Conservation (phyloP, 139 green algal species). For the Gonium pectorale region DNA sequence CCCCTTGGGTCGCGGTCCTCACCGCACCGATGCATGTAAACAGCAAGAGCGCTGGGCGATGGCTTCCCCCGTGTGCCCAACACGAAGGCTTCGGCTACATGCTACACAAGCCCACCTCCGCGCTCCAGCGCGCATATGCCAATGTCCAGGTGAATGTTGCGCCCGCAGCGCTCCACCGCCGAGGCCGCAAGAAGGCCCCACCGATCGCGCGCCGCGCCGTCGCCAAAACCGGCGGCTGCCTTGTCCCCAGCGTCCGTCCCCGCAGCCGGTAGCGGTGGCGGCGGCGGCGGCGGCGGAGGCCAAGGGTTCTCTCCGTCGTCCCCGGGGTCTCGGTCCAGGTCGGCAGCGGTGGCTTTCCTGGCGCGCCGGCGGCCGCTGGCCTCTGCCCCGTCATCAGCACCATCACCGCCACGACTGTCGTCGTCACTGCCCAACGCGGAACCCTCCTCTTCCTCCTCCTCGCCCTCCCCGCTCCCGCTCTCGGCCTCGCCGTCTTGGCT, state of each 20-base stretch:
- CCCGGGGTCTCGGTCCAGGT: slow-evolving; percentile 8
- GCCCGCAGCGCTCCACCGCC: not conserved
- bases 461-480: slow-evolving; percentile 36
- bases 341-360: not conserved
- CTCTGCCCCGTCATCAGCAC: not conserved
- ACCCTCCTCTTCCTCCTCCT: slow-evolving; percentile 39
- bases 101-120: slow-evolving; percentile 27
- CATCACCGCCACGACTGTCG: too few relatives aligned
- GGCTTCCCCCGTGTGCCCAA: too few relatives aligned
- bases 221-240: not conserved
- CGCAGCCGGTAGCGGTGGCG: not conserved
- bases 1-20: too few relatives aligned
- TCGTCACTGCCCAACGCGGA: not conserved
- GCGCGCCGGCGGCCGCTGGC: not conserved
- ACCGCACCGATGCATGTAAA: too few relatives aligned
- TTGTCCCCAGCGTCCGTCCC: not conserved
- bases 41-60: too few relatives aligned
- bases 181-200: not conserved
- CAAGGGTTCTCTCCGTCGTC: not conserved
- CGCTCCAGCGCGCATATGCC: slow-evolving; percentile 66
- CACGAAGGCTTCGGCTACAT: too few relatives aligned
- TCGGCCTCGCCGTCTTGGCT: too few relatives aligned
- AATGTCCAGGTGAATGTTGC: slow-evolving; percentile 78
- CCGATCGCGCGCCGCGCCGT: not conserved
- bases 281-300: not conserved